Evolutionary conservation across 352 stramenopile species (phyloP), one percentile per base, ranked within the genome.

Genomic region (Globisporangium rhizosaccharum): DNA sequence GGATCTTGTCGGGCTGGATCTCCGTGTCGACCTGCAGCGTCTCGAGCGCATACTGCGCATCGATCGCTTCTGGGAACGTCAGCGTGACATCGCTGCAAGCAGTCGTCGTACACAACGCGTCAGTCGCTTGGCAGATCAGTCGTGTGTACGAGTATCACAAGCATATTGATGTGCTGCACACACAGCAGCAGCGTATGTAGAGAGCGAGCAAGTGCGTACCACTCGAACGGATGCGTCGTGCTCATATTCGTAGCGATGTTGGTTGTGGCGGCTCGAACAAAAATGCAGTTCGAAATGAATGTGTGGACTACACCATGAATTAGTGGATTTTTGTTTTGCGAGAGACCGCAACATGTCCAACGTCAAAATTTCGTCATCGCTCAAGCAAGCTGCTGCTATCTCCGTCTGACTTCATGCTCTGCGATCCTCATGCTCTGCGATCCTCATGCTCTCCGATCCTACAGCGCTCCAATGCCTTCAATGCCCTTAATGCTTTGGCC

Each of bases 11-110:
- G 0, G 85, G 85, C 56, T 92, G 85, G 51, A 95, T 82, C 72
- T 95, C 85, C 33, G 77, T 76, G 68, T 95, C 85, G n/a, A 95
- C 85, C 63, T 88, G 72, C n/a, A 95, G 76, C 57, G 81, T 92
- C 62, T 88, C 72, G 57, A 87, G 73, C 42, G 82, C 85, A 59
- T 88, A 75, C 64, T 82, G 57, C 9, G 83, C 83, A 57, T 91
- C 83, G 33, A 82, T 68, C 3, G 74, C 65, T 33, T 82, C 76
- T 9, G 80, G 79, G 61, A 92, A 94, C 53, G 61, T 73, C 62
- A 94, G 57, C 18, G 61, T 71, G 53, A 92, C 76, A 14, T 90
- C 70, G 51, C 81, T 93, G 55, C 12, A 53, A 7, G 20, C 10
- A 33, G 28, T 33, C 3, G 28, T 33, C 46, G 56, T 18, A 58